A percentile compares a stretch with the other conserved stretches of the same genome.
Evolutionary conservation across 1,284 basidiomycete species (phyloP).

Genomic region (Ceratobasidium sp.): DNA sequence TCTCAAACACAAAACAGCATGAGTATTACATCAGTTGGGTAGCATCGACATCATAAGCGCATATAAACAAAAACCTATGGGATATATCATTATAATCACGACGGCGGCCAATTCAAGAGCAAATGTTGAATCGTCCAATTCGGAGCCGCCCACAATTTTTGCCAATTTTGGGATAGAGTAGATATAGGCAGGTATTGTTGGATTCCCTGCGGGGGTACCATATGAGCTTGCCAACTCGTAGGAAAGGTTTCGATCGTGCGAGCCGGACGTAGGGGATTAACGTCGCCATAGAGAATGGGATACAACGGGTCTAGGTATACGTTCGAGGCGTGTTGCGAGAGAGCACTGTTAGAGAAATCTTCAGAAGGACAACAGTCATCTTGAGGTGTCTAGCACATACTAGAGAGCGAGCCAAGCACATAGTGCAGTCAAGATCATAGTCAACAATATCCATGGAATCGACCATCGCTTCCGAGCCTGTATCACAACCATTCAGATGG

Average conservation of each 20-base stretch:
- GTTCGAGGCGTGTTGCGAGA: constrained; percentile 35
- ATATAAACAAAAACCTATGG: not conserved
- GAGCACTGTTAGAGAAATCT: constrained; percentile 29
- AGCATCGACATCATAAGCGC: constrained; percentile 1
- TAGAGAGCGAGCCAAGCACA: constrained; percentile 44
- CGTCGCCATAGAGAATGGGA: constrained; percentile 30
- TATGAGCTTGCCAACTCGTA: constrained; percentile 15
- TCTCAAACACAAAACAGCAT: constrained; percentile 16
- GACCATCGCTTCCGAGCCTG: constrained; percentile 24
- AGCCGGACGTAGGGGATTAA: constrained; percentile 29
- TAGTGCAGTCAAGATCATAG: constrained; percentile 17
- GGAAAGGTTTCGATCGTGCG: constrained; percentile 38
- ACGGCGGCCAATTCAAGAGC: constrained; percentile 29
- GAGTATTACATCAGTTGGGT: constrained; percentile 8
- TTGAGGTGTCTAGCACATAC: constrained; percentile 22
- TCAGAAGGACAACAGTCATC: constrained; percentile 3
- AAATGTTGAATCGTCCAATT: constrained; percentile 22
- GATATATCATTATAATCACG: constrained; percentile 9
- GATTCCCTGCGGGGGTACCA: constrained; percentile 18
- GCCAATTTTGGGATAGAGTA: constrained; percentile 13
- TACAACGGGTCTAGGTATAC: constrained; percentile 38
- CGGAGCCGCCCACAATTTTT: constrained; percentile 37
- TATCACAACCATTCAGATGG: not conserved
- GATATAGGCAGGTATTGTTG: constrained; percentile 7
- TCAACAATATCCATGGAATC: constrained; percentile 26